phyloP scores from a whole-genome alignment of 2,329 filamentous ascomycete genomes.

The Exserohilum turcica region DNA sequence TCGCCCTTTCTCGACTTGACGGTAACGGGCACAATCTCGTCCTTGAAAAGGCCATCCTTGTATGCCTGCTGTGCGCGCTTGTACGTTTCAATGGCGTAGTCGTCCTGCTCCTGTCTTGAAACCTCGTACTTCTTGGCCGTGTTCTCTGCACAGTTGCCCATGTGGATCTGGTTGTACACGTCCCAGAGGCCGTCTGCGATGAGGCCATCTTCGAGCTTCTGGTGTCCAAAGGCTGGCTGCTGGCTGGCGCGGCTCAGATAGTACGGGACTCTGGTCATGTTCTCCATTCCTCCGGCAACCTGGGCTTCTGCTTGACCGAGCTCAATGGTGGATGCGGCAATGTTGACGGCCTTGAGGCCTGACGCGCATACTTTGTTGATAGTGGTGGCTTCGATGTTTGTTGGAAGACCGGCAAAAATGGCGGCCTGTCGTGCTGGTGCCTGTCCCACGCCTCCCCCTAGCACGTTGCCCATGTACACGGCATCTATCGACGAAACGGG shows the following conservation, averaged over 20 bases:
- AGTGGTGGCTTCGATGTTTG: constrained; percentile 83
- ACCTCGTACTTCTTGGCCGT: constrained; percentile 87
- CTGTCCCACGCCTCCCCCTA: constrained; percentile 83
- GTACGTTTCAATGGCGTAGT: constrained; percentile 88
- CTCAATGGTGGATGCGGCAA: constrained; percentile 94
- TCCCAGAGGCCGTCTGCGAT: constrained; percentile 96
- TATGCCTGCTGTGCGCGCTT: constrained; percentile 88
- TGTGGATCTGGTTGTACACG: constrained; percentile 95
- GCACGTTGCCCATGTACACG: constrained; percentile 97
- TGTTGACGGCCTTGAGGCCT: constrained; percentile 85
- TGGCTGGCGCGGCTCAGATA: constrained; percentile 83
- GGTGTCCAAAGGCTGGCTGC: constrained; percentile 82
- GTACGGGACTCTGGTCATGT: constrained; percentile 92
- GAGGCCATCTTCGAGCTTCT: constrained; percentile 87
- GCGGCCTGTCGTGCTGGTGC: constrained; percentile 88
- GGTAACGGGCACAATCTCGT: constrained; percentile 88
- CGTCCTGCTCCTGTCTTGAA: constrained; percentile 84
- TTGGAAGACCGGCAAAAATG: constrained; percentile 83
- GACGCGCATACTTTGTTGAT: constrained; percentile 99
- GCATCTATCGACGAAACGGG: constrained; percentile 81
- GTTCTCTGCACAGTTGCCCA: constrained; percentile 95
- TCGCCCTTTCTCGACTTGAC: constrained; percentile 82
- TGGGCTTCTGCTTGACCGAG: constrained; percentile 86
- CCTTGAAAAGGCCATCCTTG: constrained; percentile 79
- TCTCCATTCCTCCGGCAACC: constrained; percentile 96